Percentiles rank a stretch among this genome's conserved stretches.
These are phyloP conservation scores for Lojkania enalia DNA, from an alignment of 2,329 filamentous ascomycete species.

Conservation along the genomic window DNA sequence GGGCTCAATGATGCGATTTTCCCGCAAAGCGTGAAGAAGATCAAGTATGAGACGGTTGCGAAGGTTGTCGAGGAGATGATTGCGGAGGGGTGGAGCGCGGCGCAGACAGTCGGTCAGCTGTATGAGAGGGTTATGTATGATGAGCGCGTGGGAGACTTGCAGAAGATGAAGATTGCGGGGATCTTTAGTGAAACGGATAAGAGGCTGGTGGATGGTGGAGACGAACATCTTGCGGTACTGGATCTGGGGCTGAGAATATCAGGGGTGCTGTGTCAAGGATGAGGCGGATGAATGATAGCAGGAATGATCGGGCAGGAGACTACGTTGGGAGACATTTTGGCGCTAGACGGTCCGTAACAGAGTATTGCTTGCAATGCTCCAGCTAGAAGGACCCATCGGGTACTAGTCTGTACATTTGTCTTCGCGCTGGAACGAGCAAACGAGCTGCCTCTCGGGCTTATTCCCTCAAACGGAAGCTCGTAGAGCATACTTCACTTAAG, in stretches of 20 bases:
- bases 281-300: too few species aligned
- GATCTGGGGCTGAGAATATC: conserved; percentile 84
- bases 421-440: too few species aligned
- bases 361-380: too few species aligned
- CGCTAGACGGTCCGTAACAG: too few species aligned
- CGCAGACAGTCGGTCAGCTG: conserved; percentile 81
- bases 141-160: conserved; percentile 77
- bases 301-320: not conserved
- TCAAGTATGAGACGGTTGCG: conserved; percentile 71
- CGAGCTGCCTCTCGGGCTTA: not conserved
- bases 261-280: conserved; percentile 62
- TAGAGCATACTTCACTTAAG: not conserved
- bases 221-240: conserved; percentile 90
- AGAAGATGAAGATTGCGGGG: conserved; percentile 88
- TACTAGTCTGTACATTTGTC: too few species aligned
- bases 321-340: too few species aligned
- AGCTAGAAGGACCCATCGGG: too few species aligned
- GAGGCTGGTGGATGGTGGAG: conserved; percentile 87
- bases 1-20: conserved; percentile 74
- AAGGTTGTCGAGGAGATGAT: conserved; percentile 86
- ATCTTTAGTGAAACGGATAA: conserved; percentile 96
- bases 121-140: conserved; percentile 84
- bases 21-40: conserved; percentile 55
- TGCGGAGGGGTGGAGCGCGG: conserved; percentile 95
- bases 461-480: not conserved